A percentile compares a stretch with the other conserved stretches of the same genome.
These are phyloP conservation scores for Nakaseomyces delphensis DNA, from an alignment of 1,139 yeast species.

Conservation along the genomic window DNA sequence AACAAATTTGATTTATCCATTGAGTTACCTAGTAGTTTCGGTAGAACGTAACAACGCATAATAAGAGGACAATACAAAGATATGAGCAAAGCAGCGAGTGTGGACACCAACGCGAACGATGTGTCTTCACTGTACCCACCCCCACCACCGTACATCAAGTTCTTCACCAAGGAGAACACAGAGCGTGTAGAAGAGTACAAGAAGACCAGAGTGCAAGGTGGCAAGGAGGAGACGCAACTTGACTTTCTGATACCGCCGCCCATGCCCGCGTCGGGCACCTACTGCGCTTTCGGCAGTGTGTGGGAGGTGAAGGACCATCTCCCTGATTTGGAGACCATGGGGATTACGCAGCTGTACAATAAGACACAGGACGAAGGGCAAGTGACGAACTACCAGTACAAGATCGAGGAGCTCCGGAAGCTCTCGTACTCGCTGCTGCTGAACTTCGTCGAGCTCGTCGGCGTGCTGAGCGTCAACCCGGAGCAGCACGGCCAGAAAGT, in stretches of 20 bases:
- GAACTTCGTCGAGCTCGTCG: conserved; percentile 65
- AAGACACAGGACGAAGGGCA: conserved; percentile 14
- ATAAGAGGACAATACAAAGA: neutral
- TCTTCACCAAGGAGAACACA: conserved; percentile 56
- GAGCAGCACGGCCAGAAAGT: conserved; percentile 54
- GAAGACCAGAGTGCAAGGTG: conserved; percentile 10
- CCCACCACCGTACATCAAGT: conserved; percentile 69
- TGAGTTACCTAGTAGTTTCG: too few relatives aligned
- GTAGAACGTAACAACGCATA: too few relatives aligned
- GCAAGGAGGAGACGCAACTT: conserved; percentile 30
- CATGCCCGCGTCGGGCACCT: conserved; percentile 51
- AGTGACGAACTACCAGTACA: conserved; percentile 38
- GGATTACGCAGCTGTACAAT: conserved; percentile 57
- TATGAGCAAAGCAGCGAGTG: conserved; percentile 4
- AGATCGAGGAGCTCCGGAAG: conserved; percentile 59
- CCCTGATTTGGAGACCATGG: conserved; percentile 58
- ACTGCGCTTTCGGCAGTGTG: conserved; percentile 70
- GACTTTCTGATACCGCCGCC: conserved; percentile 57
- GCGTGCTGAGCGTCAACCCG: conserved; percentile 64
- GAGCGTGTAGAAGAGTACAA: conserved; percentile 33
- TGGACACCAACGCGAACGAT: conserved; percentile 1
- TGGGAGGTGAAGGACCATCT: conserved; percentile 68
- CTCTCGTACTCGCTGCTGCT: conserved; percentile 59
- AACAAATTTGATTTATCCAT: too few relatives aligned
- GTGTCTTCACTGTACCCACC: conserved; percentile 70